Evolutionary conservation across 78 protist species (phyloP), one percentile per base, ranked within the genome.

Genomic region (Creolimax fragrantissima): DNA sequence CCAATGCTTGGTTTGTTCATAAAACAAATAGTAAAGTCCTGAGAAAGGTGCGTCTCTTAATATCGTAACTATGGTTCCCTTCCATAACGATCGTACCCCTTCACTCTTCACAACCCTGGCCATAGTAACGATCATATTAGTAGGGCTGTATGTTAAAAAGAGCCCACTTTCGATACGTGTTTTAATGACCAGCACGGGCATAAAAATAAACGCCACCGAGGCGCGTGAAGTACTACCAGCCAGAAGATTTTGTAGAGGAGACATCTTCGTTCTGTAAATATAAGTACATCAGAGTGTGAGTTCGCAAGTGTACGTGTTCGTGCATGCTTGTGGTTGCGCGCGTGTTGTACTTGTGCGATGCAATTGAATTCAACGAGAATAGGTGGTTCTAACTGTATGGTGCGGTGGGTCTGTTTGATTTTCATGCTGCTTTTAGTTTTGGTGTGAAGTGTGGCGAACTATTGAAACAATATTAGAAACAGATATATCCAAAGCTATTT

Each of bases 41-140:
- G 58, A 37, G 88, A 84, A 91, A 2, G 93, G 93, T 5, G 93
- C 90, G 41, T 91, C 93, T 3, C 93, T 4, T 66, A 84, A 24
- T n/a, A 91, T 41, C 3, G 93, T 91, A 47, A 89, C 90, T 36
- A 37, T 4, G 24, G 5, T 24, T 17, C 92, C 92, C 43, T 37
- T 6, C 45, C 32, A 58, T 32, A 91, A 11, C 58, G 85, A 41
- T 3, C 89, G 85, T 81, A 47, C 41, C 2, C 58, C 41, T 36
- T 91, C 92, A 4, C 17, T 37, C 5, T n/a, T 84, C 3, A 4
- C 32, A 35, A 91, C 81, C 44, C 11, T 11, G 3, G 32, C 5
- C 4, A 91, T 24, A 5, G 92, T 41, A 3, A n/a, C 88, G 81
- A 81, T 41, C 32, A 11, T 3, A 74, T 44, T 91, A 84, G 45